These are phyloP conservation scores for Ilex asprella DNA, from an alignment of 257 asterid species.

Conservation along the genomic window DNA sequence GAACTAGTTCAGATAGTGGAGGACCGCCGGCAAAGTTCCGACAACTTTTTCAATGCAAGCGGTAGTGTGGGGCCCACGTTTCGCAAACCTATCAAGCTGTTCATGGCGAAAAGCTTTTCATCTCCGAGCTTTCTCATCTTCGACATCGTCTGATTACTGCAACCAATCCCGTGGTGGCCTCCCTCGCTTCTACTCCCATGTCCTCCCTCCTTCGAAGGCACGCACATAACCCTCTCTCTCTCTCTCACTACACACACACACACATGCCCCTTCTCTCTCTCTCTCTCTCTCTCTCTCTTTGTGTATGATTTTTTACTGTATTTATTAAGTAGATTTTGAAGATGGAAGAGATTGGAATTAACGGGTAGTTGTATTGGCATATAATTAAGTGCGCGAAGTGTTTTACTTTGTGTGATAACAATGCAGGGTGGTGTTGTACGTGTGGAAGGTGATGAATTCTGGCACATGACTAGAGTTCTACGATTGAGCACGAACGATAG, in stretches of 20 bases:
- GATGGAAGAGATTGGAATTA: background rate
- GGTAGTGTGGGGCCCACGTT: constrained; percentile 23
- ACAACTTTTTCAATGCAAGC: constrained; percentile 23
- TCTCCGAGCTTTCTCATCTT: constrained; percentile 44
- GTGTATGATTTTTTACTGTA: background rate
- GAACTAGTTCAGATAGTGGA: too few relatives aligned
- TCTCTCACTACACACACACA: background rate
- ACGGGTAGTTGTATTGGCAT: background rate
- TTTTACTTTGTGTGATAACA: constrained; percentile 16
- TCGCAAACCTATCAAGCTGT: constrained; percentile 15
- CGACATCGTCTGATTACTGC: constrained; percentile 45
- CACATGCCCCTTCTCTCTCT: background rate
- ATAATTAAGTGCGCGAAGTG: background rate
- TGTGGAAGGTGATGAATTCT: constrained; percentile 85
- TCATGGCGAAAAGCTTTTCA: constrained; percentile 13
- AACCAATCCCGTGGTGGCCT: constrained; percentile 92
- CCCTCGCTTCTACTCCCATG: constrained; percentile 87
- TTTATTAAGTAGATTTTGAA: background rate
- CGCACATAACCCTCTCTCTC: background rate
- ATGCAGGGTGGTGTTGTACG: constrained; percentile 78
- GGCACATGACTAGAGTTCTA: constrained; percentile 93
- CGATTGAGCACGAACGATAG: constrained; percentile 67
- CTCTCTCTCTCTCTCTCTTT: background rate
- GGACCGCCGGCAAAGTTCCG: too few relatives aligned
- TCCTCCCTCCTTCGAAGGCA: constrained; percentile 58